Evolutionary conservation across 805 yeast species (phyloP).

Genomic region (Cyberlindnera mrakii): DNA sequence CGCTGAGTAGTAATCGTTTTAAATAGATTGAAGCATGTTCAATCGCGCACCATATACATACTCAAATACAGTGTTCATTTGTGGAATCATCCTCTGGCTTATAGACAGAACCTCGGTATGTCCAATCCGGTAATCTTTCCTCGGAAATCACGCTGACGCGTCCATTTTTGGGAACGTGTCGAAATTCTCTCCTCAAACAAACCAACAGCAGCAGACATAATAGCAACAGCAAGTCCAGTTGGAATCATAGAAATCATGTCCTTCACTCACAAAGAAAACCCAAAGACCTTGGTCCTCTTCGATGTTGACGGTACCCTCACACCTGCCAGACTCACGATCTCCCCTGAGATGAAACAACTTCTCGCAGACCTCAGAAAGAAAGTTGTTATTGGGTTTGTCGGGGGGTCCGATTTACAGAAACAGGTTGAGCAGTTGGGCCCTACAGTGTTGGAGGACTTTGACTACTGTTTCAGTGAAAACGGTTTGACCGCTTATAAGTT

Average conservation of each 20-base stretch:
- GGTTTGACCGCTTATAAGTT: slow-evolving; percentile 95
- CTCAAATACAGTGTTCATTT: too few species aligned
- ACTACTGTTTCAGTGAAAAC: slow-evolving; percentile 94
- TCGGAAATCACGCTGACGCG: too few species aligned
- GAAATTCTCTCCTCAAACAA: neutral
- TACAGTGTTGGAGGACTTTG: slow-evolving; percentile 72
- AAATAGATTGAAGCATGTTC: too few species aligned
- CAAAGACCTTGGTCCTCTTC: slow-evolving; percentile 84
- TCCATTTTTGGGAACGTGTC: too few species aligned
- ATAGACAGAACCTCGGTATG: too few species aligned
- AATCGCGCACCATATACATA: too few species aligned
- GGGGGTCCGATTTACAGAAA: slow-evolving; percentile 92
- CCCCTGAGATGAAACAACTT: slow-evolving; percentile 71
- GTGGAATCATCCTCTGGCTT: too few species aligned
- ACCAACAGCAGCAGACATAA: neutral
- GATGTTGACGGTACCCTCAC: slow-evolving; percentile 99
- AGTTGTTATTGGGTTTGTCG: slow-evolving; percentile 94
- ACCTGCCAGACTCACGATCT: slow-evolving; percentile 82
- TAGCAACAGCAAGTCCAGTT: neutral
- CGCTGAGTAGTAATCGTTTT: too few species aligned
- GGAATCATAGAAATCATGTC: slow-evolving; percentile 31
- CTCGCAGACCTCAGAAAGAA: slow-evolving; percentile 78
- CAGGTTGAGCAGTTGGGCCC: slow-evolving; percentile 95
- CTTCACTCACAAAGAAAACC: slow-evolving; percentile 70
- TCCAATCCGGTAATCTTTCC: too few species aligned